phyloP scores from a whole-genome alignment of 208 protist species.

The Crithidia fasciculata region DNA sequence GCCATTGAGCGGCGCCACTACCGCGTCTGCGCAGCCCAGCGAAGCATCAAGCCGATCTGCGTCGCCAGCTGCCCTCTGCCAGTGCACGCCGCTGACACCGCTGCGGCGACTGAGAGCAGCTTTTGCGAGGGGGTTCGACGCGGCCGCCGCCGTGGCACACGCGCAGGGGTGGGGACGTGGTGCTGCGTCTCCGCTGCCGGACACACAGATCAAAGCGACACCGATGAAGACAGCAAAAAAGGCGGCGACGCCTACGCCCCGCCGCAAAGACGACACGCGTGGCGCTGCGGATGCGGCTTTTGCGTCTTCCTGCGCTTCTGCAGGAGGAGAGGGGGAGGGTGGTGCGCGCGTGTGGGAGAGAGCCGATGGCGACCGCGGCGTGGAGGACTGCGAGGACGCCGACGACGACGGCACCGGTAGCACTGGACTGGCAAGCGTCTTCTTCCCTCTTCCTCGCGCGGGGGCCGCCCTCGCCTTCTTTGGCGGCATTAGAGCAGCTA shows the following conservation, averaged over 20 bases:
- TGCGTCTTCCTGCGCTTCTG: background rate
- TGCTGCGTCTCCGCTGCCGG: background rate
- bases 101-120: constrained; percentile 31
- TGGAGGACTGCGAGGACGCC: background rate
- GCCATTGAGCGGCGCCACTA: constrained; percentile 8
- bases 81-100: constrained; percentile 46
- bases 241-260: background rate
- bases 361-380: background rate
- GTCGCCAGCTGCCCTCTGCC: constrained; percentile 7
- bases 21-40: constrained; percentile 9
- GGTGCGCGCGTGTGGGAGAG: background rate
- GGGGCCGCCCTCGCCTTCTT: background rate
- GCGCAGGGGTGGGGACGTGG: constrained; percentile 21
- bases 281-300: background rate
- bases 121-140: constrained; percentile 28
- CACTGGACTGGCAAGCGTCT: background rate
- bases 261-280: background rate
- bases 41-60: constrained; percentile 16
- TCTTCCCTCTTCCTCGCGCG: no score
- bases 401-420: background rate
- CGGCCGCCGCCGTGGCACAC: constrained; percentile 8
- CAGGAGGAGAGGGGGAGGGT: background rate
- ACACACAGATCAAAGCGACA: background rate
- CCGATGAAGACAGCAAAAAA: background rate
- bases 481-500: background rate